Evolutionary conservation across 75 land plant genomes (phyloP), one percentile per base, ranked within the genome.

Genomic region (Pseudotsuga menziesii): DNA sequence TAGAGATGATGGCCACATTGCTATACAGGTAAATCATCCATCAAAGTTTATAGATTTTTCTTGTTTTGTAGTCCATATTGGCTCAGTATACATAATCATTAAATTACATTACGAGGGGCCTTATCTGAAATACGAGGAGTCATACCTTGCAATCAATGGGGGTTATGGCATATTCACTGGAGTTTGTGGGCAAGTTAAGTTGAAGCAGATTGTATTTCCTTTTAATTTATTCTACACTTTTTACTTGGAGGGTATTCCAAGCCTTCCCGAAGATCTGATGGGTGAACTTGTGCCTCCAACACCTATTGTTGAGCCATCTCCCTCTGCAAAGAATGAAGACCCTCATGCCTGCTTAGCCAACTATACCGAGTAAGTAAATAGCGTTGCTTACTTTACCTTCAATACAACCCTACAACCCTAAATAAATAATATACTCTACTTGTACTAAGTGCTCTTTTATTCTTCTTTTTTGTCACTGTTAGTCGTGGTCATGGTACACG

Each of bases 221-320:
- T 83, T 84, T 84, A 91, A 90, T 90, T 70, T 96, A 59, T 94
- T 94, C 86, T 96, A 96, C 86, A 90, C 91, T 1, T 96, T 94
- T 82, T 84, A 88, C 75, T 72, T 96, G 52, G 80, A 86, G 77
- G 98, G n/a, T n/a, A n/a, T n/a, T n/a, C n/a, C n/a, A n/a, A n/a
- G n/a, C n/a, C n/a, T n/a, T n/a, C n/a, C n/a, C n/a, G n/a, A n/a
- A n/a, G 92, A 88, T 56, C 82, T 96, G 23, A 58, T 79, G 8
- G 72, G 78, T 55, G 57, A 58, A 44, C 89, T 81, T 2, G 91
- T 92, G 20, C 72, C 83, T 27, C 98, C 98, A 0, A 32, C 83
- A 5, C 82, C 82, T 0, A 27, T 57, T 11, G 92, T 86, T 20
- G 84, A 84, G 75, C 88, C 98, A 0, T 57, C 80, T 6, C 84